Percentiles rank a stretch among this genome's conserved stretches.
phyloP scores from a whole-genome alignment of 2,329 filamentous ascomycete genomes.

The Knufia fluminis region DNA sequence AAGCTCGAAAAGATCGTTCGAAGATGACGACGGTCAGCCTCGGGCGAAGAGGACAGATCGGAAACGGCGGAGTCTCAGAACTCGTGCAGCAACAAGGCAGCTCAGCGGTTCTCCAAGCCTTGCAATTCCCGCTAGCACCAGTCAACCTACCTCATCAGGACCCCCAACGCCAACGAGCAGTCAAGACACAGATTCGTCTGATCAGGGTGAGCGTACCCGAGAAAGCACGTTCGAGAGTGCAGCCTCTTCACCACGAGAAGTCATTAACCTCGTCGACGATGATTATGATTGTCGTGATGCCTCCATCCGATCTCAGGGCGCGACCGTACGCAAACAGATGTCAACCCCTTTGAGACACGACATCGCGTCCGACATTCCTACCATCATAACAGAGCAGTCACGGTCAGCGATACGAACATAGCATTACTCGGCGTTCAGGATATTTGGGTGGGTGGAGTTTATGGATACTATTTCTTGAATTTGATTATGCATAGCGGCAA shows the following conservation, averaged over 20 bases:
- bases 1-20: conserved; percentile 23
- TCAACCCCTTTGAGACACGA: not conserved
- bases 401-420: conserved; percentile 19
- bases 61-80: conserved; percentile 8
- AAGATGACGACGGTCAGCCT: conserved; percentile 22
- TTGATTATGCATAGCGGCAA: conserved; percentile 8
- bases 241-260: conserved; percentile 3
- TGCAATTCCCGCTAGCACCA: not conserved
- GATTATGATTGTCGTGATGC: not conserved
- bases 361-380: not conserved
- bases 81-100: conserved; percentile 3
- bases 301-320: not conserved
- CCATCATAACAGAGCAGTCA: conserved; percentile 15
- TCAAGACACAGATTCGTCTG: conserved; percentile 20
- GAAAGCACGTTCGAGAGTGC: not conserved
- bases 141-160: conserved; percentile 6
- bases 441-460: not conserved
- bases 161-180: conserved; percentile 19
- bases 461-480: conserved; percentile 2
- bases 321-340: not conserved
- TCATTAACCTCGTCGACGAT: conserved; percentile 3
- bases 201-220: conserved; percentile 4
- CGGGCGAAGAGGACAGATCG: conserved; percentile 21
- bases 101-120: conserved; percentile 1
- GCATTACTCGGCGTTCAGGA: conserved; percentile 10